phyloP scores from a whole-genome alignment of 176 grass and related monocot genomes.

The Poa pratensis region DNA sequence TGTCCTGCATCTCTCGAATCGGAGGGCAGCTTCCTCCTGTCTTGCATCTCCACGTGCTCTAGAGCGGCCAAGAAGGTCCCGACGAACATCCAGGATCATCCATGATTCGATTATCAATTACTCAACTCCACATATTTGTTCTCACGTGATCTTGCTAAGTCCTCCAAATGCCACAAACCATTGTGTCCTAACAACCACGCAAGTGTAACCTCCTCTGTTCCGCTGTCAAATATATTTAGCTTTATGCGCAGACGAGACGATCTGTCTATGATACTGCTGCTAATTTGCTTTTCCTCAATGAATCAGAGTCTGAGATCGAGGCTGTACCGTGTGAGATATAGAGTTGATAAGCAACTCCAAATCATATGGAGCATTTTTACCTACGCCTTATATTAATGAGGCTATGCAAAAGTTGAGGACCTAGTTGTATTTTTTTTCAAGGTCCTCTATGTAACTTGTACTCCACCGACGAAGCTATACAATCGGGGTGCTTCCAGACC shows the following conservation, averaged over 20 bases:
- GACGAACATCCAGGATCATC: background rate
- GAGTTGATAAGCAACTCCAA: too few relatives aligned
- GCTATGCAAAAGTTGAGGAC: too few relatives aligned
- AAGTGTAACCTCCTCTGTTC: background rate
- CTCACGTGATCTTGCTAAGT: background rate
- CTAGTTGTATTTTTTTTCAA: too few relatives aligned
- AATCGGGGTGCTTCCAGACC: too few relatives aligned
- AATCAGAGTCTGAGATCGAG: background rate
- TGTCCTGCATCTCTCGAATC: background rate
- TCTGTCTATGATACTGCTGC: background rate
- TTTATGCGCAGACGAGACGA: background rate
- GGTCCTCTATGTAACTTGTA: too few relatives aligned
- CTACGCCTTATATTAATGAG: too few relatives aligned
- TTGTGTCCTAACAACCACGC: conserved; percentile 3
- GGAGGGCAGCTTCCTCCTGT: background rate
- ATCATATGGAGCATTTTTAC: too few relatives aligned
- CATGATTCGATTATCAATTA: background rate
- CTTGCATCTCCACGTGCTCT: background rate
- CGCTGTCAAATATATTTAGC: background rate
- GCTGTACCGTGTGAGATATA: too few relatives aligned
- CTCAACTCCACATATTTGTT: background rate
- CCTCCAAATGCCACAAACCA: conserved; percentile 9
- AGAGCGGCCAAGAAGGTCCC: background rate
- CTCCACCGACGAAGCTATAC: too few relatives aligned
- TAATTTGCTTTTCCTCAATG: background rate